phyloP scores from a whole-genome alignment of 2,329 filamentous ascomycete genomes.

The Ceratocystis colombiana region DNA sequence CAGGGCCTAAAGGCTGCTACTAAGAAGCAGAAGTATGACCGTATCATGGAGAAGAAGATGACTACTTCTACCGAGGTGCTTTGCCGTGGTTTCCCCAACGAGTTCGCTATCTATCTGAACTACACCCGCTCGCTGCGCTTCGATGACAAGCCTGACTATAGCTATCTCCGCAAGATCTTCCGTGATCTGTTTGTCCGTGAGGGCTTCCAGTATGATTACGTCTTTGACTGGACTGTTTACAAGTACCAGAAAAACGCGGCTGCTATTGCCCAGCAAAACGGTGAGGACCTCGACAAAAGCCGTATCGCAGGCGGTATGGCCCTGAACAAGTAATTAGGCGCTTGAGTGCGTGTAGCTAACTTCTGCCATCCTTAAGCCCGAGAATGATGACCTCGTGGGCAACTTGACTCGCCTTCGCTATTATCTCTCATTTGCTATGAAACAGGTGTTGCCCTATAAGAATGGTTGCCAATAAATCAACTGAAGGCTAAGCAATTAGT shows the following conservation, averaged over 20 bases:
- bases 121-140: constrained; percentile 97
- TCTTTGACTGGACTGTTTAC: constrained; percentile 99
- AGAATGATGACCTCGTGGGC: not conserved
- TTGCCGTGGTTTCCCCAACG: constrained; percentile 97
- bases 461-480: not conserved
- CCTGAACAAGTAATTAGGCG: constrained; percentile 40
- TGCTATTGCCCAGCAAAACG: constrained; percentile 73
- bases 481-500: not conserved
- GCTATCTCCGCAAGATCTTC: constrained; percentile 99
- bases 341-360: constrained; percentile 32
- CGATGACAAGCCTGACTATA: constrained; percentile 99
- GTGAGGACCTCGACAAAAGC: constrained; percentile 66
- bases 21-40: constrained; percentile 99
- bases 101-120: constrained; percentile 99
- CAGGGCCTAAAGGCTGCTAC: constrained; percentile 97
- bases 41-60: constrained; percentile 99
- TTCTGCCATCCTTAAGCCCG: not conserved
- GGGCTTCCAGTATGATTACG: constrained; percentile 99
- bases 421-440: not conserved
- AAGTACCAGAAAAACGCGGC: constrained; percentile 99
- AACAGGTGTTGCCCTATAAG: not conserved
- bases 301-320: constrained; percentile 56
- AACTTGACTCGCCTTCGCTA: not conserved
- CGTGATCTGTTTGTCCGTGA: constrained; percentile 97
- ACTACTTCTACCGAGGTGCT: constrained; percentile 97